Percentiles rank a stretch among this genome's conserved stretches.
These are phyloP conservation scores for Beauveria sp. DNA, from an alignment of 2,329 filamentous ascomycete species.

Conservation along the genomic window DNA sequence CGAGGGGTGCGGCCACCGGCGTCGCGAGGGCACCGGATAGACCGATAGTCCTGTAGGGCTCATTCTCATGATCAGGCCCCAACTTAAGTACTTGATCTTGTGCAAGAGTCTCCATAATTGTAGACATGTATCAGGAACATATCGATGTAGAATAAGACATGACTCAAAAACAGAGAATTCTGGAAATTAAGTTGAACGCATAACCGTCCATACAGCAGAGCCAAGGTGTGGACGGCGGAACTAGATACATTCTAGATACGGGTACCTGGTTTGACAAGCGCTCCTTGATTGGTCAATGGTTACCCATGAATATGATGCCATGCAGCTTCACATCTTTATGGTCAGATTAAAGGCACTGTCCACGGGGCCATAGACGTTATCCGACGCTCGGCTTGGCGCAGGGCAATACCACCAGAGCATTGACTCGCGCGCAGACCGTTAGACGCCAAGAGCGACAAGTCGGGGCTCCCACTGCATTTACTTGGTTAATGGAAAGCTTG, in stretches of 20 bases:
- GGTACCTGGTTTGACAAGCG: not conserved
- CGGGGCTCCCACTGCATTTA: not conserved
- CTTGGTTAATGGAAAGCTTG: not conserved
- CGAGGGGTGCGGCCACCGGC: no score
- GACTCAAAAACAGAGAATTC: not conserved
- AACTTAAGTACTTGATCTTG: not conserved
- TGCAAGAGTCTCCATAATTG: not conserved
- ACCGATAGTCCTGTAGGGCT: not conserved
- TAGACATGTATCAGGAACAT: not conserved
- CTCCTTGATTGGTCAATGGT: not conserved
- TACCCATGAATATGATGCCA: not conserved
- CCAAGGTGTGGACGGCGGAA: not conserved
- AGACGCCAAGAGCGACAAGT: not conserved
- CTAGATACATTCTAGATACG: not conserved
- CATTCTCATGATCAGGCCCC: not conserved
- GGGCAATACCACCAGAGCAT: not conserved
- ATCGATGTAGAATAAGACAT: not conserved
- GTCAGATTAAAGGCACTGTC: not conserved
- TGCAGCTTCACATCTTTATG: not conserved
- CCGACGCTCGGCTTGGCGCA: not conserved
- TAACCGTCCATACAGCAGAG: not conserved
- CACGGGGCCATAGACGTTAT: not conserved
- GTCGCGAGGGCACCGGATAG: no score
- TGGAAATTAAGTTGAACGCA: not conserved
- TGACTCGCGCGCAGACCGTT: not conserved